Evolutionary conservation across 2,329 filamentous ascomycete genomes (phyloP).

Genomic region (Stagonosporopsis tanaceti): DNA sequence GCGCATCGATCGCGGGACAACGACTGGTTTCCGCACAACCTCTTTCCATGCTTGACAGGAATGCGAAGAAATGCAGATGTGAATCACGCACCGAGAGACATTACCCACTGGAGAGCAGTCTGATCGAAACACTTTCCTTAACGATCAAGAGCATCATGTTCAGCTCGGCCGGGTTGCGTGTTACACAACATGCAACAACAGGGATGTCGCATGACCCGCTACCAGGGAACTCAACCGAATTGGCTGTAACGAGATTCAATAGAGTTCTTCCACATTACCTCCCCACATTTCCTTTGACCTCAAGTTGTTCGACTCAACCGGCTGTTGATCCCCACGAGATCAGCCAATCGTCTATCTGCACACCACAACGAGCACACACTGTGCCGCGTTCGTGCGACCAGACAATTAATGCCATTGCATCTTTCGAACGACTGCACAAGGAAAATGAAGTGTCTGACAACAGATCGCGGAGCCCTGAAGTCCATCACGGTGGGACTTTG

Average conservation of each 20-base stretch:
- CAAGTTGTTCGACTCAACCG: background rate
- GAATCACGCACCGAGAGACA: background rate
- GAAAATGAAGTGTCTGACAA: background rate
- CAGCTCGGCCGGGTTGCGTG: background rate
- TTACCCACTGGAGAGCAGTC: background rate
- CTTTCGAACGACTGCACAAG: background rate
- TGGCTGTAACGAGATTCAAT: background rate
- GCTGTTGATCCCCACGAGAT: background rate
- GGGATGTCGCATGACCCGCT: constrained; percentile 5
- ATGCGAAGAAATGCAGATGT: background rate
- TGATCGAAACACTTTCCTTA: background rate
- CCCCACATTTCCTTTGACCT: background rate
- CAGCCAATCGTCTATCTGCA: background rate
- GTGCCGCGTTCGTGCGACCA: background rate
- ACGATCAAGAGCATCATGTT: no score
- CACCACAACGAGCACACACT: background rate
- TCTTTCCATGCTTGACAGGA: background rate
- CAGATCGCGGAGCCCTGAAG: background rate
- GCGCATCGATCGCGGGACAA: background rate
- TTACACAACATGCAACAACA: constrained; percentile 13
- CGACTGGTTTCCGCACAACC: background rate
- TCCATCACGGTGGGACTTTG: background rate
- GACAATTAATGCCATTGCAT: background rate
- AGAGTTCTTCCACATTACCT: background rate
- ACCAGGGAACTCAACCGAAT: background rate